Base-by-base conservation (phyloP, 1,139 yeast genomes). In the Saccharomyces uvarum region DNA sequence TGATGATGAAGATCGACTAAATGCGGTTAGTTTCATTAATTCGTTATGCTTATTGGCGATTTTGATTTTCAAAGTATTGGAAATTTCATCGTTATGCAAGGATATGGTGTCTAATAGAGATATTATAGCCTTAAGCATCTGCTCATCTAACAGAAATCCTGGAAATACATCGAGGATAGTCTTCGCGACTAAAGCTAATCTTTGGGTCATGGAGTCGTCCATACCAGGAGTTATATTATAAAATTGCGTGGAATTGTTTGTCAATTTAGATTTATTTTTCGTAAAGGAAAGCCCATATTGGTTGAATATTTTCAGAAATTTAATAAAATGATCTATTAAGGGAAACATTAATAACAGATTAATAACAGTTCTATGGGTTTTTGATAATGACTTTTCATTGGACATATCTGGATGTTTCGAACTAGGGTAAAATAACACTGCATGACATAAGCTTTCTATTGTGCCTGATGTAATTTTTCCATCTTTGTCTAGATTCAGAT, bases 381-480 rank as follows among this genome's bases (percentile, higher is more conserved):
- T 42, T 49, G 66, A 70, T 24, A 31, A 48, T 5, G 49, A 19
- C 19, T 21, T 31, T 31, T 73, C 73, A 24, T 70, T 72, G 29
- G 67, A 56, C 41, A 74, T 73, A 60, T 74, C 51, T 21, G 47
- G 29, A 2, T 59, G 56, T 28, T 56, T 53, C 13, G 53, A 76
- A 27, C 2, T 51, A 11, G 49, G 32, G 11, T 49, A 28, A 70
- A 88, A 88, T 6, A 88, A 69, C 33, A 87, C 73, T 9, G 87
- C 81, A 68, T 89, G 97, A 57, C 90, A 78, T 48, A 89, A 75
- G 46, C 90, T 79, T 66, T 88, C 96, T 14, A 82, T 68, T 1
- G 88, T 68, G 16, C 86, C 86, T 26, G 76, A 74, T 9, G 75
- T 61, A 53, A 79, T 74, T 55, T 77, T 56, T 54, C 76, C 78